Evolutionary conservation across 1,284 basidiomycete species (phyloP), one percentile per base, ranked within the genome.

Genomic region (Sphagnurus paluster): DNA sequence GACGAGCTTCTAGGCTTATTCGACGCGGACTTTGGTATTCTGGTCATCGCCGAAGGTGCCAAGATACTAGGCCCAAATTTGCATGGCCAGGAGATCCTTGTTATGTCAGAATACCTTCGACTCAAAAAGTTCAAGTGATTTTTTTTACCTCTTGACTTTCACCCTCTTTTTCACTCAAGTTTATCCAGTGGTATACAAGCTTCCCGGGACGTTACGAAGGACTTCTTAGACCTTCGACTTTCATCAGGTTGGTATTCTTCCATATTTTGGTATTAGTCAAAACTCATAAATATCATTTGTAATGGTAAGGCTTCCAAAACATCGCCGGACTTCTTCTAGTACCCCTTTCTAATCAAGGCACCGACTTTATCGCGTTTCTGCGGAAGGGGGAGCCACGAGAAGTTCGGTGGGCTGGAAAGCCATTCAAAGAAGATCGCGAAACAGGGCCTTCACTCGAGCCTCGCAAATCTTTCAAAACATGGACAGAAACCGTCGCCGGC

Each of bases 31-130:
- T 87, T 83, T 60, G 90, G 90, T 48, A 79, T 93, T 16, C 73
- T 94, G 24, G 87, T 92, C 48, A 90, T 94, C 55, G 90, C 90
- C 7, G 88, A 91, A 55, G 87, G 87, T 32, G 88, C 89, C 7
- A 93, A 93, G 71, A 87, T 94, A 41, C 71, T 96, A 1, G 92
- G 91, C 0, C 79, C 83, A 0, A 85, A 88, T 51, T 75, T 83
- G 44, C 82, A 91, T 54, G 87, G 90, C n/a, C 90, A 93, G 58
- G 90, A 93, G 57, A 86, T 92, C 38, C 68, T 94, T 40, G 82
- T 90, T 21, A 80, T 94, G 48, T 84, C 90, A 0, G 90, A 94
- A 62, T 94, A 91, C 58, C 67, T 94, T n/a, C 79, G 90, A 4
- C 64, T 90, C 23, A 88, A 89, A 63, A 81, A 82, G 59, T 91